Conservation (phyloP, 192 early-diverging fungal species). For the Diversispora epigaea region DNA sequence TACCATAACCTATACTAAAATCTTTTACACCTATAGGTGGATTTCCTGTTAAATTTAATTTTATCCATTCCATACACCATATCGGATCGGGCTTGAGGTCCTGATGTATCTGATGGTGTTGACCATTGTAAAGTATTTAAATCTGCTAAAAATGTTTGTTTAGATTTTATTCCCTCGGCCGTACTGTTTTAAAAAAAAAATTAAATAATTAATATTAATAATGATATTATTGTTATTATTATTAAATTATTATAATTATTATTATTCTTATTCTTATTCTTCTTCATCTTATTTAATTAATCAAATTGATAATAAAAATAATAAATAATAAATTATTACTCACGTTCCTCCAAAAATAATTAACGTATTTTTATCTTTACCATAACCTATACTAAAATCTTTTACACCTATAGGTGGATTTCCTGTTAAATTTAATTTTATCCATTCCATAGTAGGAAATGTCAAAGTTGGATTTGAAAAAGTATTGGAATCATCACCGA, state of each 20-base stretch:
- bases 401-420: background rate
- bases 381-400: slow-evolving; percentile 18
- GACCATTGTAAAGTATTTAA: slow-evolving; percentile 1
- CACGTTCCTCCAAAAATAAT: slow-evolving; percentile 26
- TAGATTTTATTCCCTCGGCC: background rate
- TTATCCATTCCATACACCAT: slow-evolving; percentile 20
- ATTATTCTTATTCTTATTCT: background rate
- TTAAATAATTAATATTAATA: background rate
- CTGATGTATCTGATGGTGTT: background rate
- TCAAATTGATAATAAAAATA: background rate
- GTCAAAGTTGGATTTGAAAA: slow-evolving; percentile 10
- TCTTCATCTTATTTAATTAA: background rate
- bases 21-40: background rate
- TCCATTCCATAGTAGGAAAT: slow-evolving; percentile 15
- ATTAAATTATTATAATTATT: background rate
- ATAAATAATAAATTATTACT: slow-evolving; percentile 7
- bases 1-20: slow-evolving; percentile 15
- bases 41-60: background rate
- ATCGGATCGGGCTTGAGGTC: background rate
- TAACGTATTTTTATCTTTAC: background rate
- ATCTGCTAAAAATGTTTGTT: slow-evolving; percentile 9
- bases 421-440: background rate
- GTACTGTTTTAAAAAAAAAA: slow-evolving; percentile 9
- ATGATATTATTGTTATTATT: background rate
- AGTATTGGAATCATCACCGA: background rate